Evolutionary conservation across 176 grass and related monocot genomes (phyloP).

Genomic region (Oryza meyeriana): DNA sequence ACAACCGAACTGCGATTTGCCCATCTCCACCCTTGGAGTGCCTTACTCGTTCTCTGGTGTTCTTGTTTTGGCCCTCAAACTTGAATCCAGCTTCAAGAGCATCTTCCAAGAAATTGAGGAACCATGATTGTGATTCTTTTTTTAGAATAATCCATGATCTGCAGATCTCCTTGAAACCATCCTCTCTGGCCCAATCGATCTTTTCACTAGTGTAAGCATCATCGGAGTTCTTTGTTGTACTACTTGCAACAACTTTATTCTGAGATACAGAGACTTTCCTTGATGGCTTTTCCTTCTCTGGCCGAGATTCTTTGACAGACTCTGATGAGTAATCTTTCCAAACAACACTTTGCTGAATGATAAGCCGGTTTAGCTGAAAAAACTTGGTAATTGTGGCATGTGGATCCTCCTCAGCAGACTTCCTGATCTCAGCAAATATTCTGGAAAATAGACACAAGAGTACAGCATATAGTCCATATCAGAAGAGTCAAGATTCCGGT

Average conservation of each 20-base stretch:
- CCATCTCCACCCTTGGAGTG: conserved; percentile 63
- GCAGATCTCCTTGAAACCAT: conserved; percentile 91
- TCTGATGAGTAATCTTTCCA: conserved; percentile 50
- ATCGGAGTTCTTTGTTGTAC: conserved; percentile 38
- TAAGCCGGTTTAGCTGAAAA: conserved; percentile 74
- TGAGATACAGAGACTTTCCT: conserved; percentile 52
- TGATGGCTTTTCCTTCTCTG: conserved; percentile 57
- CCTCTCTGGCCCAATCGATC: conserved; percentile 74
- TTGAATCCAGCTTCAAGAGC: conserved; percentile 69
- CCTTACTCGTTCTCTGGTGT: conserved; percentile 35
- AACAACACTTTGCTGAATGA: conserved; percentile 61
- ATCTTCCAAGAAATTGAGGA: conserved; percentile 78
- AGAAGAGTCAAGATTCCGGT: not conserved
- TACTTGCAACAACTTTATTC: conserved; percentile 36
- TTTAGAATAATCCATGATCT: conserved; percentile 60
- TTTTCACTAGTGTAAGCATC: conserved; percentile 58
- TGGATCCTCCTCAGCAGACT: conserved; percentile 50
- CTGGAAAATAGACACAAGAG: conserved; percentile 32
- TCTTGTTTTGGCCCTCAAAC: conserved; percentile 44
- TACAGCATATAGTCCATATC: not conserved
- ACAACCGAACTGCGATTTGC: conserved; percentile 69
- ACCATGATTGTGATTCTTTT: conserved; percentile 71
- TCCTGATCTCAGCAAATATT: conserved; percentile 76
- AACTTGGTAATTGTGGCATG: conserved; percentile 76
- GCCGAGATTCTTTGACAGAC: conserved; percentile 38